phyloP scores from a whole-genome alignment of 2,329 filamentous ascomycete species.

The Colletotrichum zoysiae region DNA sequence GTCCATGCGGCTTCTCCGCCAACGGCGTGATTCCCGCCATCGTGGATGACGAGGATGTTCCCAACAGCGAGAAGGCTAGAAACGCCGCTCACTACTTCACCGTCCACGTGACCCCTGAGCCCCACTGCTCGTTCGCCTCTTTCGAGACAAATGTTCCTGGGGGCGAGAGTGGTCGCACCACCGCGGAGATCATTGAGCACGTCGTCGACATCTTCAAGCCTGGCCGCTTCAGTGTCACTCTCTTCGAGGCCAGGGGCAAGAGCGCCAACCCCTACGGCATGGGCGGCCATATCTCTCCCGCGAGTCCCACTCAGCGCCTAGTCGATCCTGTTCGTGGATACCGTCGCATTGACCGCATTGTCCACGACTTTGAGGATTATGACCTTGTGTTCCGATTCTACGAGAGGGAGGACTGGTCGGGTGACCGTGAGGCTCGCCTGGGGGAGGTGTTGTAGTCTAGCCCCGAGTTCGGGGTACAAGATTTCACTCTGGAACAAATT shows the following conservation, averaged over 20 bases:
- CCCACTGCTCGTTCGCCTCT: conserved; percentile 95
- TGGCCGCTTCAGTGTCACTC: conserved; percentile 95
- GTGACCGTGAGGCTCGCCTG: conserved; percentile 65
- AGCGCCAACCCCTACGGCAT: conserved; percentile 57
- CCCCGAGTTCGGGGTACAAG: not conserved
- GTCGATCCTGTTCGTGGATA: conserved; percentile 90
- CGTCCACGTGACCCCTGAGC: conserved; percentile 97
- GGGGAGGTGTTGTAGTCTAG: conserved; percentile 60
- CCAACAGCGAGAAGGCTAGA: conserved; percentile 50
- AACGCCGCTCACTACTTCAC: conserved; percentile 91
- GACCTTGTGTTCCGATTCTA: conserved; percentile 97
- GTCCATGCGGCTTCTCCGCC: conserved; percentile 95
- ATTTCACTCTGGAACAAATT: not conserved
- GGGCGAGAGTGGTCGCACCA: conserved; percentile 87
- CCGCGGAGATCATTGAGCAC: conserved; percentile 90
- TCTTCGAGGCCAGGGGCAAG: conserved; percentile 88
- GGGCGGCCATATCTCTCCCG: conserved; percentile 55
- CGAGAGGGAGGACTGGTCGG: conserved; percentile 84
- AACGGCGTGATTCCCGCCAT: conserved; percentile 94
- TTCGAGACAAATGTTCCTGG: conserved; percentile 99
- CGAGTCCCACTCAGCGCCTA: conserved; percentile 59
- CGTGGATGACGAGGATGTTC: conserved; percentile 61
- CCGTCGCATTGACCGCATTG: conserved; percentile 89
- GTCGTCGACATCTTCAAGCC: conserved; percentile 97
- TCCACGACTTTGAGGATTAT: conserved; percentile 97